phyloP scores from a whole-genome alignment of 2,329 filamentous ascomycete genomes.

The Allantophomopsis lycopodina region DNA sequence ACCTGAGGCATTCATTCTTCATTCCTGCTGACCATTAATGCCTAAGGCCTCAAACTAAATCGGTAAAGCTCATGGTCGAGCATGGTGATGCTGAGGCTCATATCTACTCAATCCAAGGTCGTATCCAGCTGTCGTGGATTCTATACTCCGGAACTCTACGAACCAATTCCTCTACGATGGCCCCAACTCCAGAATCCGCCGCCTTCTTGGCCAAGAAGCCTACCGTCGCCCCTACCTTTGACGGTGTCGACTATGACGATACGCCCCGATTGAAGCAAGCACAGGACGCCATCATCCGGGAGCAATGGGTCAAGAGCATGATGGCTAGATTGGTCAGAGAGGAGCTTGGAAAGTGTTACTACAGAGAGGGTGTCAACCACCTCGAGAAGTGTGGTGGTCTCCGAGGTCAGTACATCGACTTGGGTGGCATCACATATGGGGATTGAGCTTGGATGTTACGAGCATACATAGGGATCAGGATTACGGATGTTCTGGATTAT shows the following conservation, averaged over 20 bases:
- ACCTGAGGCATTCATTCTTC: no score
- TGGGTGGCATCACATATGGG: not conserved
- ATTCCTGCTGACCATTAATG: not conserved
- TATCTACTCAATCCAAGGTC: not conserved
- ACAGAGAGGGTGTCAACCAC: conserved; percentile 73
- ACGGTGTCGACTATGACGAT: conserved; percentile 78
- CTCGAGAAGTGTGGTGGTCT: conserved; percentile 74
- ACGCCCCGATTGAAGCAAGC: conserved; percentile 69
- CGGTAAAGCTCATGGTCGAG: no score
- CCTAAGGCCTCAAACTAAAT: not conserved
- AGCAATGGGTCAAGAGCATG: conserved; percentile 85
- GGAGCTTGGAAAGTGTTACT: conserved; percentile 78
- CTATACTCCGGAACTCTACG: not conserved
- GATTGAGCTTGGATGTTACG: not conserved
- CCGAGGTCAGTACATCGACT: conserved; percentile 48
- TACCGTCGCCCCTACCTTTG: conserved; percentile 67
- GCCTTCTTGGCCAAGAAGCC: conserved; percentile 77
- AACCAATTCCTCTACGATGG: conserved; percentile 19
- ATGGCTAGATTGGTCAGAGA: conserved; percentile 73
- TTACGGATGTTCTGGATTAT: no score
- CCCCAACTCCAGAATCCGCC: conserved; percentile 75
- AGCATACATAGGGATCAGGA: not conserved
- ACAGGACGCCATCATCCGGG: conserved; percentile 68
- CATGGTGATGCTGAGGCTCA: not conserved
- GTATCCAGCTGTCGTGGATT: not conserved